Evolutionary conservation across 345 rosid genomes (phyloP).

Genomic region (Limnanthes douglasii): DNA sequence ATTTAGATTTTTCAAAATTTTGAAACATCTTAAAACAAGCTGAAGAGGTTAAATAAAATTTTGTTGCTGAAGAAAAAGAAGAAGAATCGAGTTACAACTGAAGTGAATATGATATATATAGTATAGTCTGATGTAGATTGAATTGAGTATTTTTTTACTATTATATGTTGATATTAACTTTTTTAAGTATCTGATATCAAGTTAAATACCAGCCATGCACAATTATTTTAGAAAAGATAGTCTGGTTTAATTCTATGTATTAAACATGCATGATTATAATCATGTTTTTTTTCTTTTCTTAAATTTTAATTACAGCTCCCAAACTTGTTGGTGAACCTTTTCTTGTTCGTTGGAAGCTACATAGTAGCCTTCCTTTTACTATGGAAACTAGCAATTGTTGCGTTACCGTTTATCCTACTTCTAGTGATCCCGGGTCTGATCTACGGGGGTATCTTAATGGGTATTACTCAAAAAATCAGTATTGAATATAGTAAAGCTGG

Average conservation of each 20-base stretch:
- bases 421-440: slow-evolving; percentile 67
- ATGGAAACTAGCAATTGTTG: slow-evolving; percentile 80
- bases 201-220: too few relatives aligned
- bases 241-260: not conserved
- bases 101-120: too few relatives aligned
- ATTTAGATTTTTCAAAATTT: too few relatives aligned
- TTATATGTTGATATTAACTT: too few relatives aligned
- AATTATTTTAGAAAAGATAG: not conserved
- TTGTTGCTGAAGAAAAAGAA: too few relatives aligned
- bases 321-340: slow-evolving; percentile 46
- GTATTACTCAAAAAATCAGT: slow-evolving; percentile 43
- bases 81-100: too few relatives aligned
- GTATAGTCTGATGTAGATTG: too few relatives aligned
- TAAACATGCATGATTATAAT: not conserved
- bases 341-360: slow-evolving; percentile 54
- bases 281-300: not conserved
- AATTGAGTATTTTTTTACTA: too few relatives aligned
- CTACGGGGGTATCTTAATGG: slow-evolving; percentile 63
- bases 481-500: slow-evolving; percentile 74
- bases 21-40: too few relatives aligned
- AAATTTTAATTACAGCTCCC: slow-evolving; percentile 36
- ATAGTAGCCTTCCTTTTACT: slow-evolving; percentile 35
- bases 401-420: slow-evolving; percentile 41
- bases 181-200: too few relatives aligned
- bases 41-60: too few relatives aligned